Conservation (phyloP, 805 yeast species). For the Cyberlindnera petersonii region DNA sequence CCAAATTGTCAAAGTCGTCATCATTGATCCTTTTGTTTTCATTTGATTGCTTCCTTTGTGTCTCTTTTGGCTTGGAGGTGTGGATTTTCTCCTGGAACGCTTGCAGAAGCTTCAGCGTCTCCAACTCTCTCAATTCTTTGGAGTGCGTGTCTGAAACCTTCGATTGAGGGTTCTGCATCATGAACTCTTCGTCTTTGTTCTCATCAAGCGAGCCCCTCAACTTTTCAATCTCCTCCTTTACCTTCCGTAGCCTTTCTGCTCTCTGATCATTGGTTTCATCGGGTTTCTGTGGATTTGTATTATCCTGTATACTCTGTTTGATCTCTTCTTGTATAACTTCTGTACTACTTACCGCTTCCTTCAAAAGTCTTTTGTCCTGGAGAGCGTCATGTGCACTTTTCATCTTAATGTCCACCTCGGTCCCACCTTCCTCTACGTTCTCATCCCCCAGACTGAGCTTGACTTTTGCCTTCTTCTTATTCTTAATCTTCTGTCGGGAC, state of each 20-base stretch:
- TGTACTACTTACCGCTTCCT: neutral
- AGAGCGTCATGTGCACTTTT: slow-evolving; percentile 40
- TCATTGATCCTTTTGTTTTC: slow-evolving; percentile 4
- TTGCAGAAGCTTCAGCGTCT: slow-evolving; percentile 27
- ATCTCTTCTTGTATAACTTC: neutral
- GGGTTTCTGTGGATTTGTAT: neutral
- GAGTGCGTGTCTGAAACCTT: neutral
- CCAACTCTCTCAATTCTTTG: slow-evolving; percentile 24
- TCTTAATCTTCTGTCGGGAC: too few species aligned
- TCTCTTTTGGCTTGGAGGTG: neutral
- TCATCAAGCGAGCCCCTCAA: neutral
- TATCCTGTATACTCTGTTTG: neutral
- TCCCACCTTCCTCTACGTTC: slow-evolving; percentile 21
- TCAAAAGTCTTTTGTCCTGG: slow-evolving; percentile 26
- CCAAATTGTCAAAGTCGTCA: slow-evolving; percentile 24
- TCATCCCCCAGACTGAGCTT: slow-evolving; percentile 29
- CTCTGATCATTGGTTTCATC: neutral
- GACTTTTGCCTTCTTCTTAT: slow-evolving; percentile 32
- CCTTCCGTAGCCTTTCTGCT: neutral
- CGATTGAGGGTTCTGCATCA: neutral
- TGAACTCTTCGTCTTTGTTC: slow-evolving; percentile 1
- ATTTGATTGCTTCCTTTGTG: neutral
- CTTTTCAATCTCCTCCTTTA: slow-evolving; percentile 3
- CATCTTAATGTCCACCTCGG: slow-evolving; percentile 34
- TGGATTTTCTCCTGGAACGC: slow-evolving; percentile 27